Percentiles rank a stretch among this genome's conserved stretches.
phyloP scores from a whole-genome alignment of 179 eudicot genomes.

The Sideroxylon spinosum region DNA sequence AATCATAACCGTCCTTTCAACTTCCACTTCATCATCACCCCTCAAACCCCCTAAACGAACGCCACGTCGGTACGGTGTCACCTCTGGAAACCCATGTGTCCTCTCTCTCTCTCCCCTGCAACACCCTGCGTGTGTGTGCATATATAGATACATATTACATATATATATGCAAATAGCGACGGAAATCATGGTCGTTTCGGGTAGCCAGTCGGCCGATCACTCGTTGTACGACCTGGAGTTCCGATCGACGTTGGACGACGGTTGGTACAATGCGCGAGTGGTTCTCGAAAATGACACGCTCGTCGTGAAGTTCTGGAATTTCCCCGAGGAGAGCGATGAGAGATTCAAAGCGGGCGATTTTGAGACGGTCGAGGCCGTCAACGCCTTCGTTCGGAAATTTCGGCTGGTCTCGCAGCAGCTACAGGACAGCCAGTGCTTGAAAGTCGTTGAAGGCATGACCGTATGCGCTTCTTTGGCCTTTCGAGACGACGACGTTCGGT shows the following conservation, averaged over 20 bases:
- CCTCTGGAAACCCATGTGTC: too few species aligned
- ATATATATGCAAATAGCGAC: not conserved
- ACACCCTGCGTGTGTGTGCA: not conserved
- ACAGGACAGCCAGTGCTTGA: slow-evolving; percentile 42
- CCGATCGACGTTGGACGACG: slow-evolving; percentile 36
- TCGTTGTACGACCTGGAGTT: slow-evolving; percentile 32
- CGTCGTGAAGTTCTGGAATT: slow-evolving; percentile 34
- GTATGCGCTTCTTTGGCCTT: slow-evolving; percentile 40
- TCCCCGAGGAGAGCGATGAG: slow-evolving; percentile 25
- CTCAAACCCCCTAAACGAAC: too few species aligned
- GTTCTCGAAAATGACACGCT: slow-evolving; percentile 23
- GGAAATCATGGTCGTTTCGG: not conserved
- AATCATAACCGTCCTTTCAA: too few species aligned
- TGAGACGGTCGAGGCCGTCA: slow-evolving; percentile 19
- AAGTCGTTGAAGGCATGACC: slow-evolving; percentile 28
- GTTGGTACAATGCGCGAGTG: slow-evolving; percentile 47
- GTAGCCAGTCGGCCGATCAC: not conserved
- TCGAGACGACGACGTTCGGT: slow-evolving; percentile 27
- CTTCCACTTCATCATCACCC: too few species aligned
- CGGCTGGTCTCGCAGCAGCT: slow-evolving; percentile 44
- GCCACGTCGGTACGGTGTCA: too few species aligned
- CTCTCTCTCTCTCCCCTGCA: not conserved
- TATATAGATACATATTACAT: not conserved
- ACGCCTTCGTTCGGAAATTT: slow-evolving; percentile 27
- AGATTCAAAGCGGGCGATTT: slow-evolving; percentile 21